Evolutionary conservation across 441 rosid genomes (phyloP), one percentile per base, ranked within the genome.

Genomic region (Aleurites moluccanus): DNA sequence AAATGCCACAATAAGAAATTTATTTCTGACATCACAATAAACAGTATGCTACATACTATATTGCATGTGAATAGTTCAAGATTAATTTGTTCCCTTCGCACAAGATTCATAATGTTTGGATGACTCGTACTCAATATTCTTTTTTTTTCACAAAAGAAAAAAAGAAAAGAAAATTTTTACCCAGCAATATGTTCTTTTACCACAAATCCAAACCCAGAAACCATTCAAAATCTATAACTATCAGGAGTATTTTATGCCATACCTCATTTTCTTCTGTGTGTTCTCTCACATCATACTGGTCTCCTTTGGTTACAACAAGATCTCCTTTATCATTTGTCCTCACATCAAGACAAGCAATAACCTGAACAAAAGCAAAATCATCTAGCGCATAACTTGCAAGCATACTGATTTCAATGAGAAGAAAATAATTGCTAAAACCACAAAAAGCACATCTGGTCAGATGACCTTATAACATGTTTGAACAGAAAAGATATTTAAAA

Each of bases 281-380:
- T 82, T 96, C 96, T 83, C 99, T 86, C 72, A 96, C 98, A 83
- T 89, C 96, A 70, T 96, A 96, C 67, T 91, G 99, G 79, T 96
- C 98, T 64, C 99, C 99, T 87, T 96, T 96, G 77, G 99, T 92
- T 64, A 96, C 99, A 79, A 93, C 94, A 77, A 96, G 98, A 85
- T 96, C 98, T 80, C 97, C 93, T 75, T 88, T 80, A 81, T 96
- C 99, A 78, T 96, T 93, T 67, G 91, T 60, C 81, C 98, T 93
- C 82, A 96, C 99, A 88, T 96, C 98, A 85, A 96, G 97, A 82
- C 99, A 96, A 86, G 98, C 96, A 81, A 96, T 92, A 76, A 96
- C 92, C 92, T 90, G 80, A 77, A 67, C 28, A 67, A 68, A 81
- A 78, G 67, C 64, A 75, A 20, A 45, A 74, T 72, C 73, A 60